These are phyloP conservation scores for Paratinospora sagittata DNA, from an alignment of 164 flowering plant genomes.

Conservation along the genomic window DNA sequence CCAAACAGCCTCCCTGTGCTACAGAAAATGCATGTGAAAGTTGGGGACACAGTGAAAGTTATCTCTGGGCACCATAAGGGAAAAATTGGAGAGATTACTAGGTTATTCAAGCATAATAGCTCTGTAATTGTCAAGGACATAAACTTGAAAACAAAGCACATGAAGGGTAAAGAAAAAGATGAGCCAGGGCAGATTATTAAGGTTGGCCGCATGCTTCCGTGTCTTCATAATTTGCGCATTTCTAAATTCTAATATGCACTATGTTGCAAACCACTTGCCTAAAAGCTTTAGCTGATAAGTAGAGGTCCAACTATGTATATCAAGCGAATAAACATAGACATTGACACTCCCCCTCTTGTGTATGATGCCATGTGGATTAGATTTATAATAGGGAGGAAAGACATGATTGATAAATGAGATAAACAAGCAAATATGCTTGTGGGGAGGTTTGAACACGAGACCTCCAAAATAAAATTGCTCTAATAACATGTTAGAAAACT, in stretches of 20 bases:
- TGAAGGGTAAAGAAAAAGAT: constrained; percentile 73
- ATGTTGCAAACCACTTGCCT: no score
- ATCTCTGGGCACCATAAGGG: constrained; percentile 87
- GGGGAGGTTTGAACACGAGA: no score
- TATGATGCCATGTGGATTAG: no score
- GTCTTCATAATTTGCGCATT: not conserved
- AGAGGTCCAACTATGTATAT: no score
- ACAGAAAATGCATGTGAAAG: constrained; percentile 89
- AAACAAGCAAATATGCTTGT: no score
- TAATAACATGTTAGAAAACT: no score
- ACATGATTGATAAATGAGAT: no score
- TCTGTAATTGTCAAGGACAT: constrained; percentile 71
- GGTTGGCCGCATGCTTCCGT: constrained; percentile 34
- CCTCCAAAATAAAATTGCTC: no score
- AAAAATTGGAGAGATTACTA: constrained; percentile 63
- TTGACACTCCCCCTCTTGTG: no score
- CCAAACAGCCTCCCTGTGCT: constrained; percentile 86
- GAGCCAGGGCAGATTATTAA: constrained; percentile 80
- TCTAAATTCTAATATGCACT: not conserved
- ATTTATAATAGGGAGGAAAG: no score
- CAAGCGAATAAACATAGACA: no score
- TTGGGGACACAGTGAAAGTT: constrained; percentile 86
- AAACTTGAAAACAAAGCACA: constrained; percentile 89
- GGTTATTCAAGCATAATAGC: constrained; percentile 79
- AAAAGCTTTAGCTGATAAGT: no score